Conservation (phyloP, 2,329 filamentous ascomycete species). For the Colletotrichum cordylinicola region DNA sequence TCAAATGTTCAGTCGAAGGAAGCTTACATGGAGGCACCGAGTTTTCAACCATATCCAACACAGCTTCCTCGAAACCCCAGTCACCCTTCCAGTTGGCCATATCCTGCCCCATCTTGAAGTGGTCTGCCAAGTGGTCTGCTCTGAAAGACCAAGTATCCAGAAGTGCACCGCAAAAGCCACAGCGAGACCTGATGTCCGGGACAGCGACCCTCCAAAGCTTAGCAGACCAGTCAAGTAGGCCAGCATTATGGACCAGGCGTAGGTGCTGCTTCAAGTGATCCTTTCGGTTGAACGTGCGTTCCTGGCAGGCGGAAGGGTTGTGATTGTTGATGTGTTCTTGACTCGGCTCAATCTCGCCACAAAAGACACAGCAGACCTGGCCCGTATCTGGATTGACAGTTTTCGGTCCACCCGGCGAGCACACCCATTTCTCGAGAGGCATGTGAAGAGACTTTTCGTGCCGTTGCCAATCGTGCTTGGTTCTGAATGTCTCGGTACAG, state of each 20-base stretch:
- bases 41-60: constrained; percentile 41
- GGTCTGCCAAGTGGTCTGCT: constrained; percentile 41
- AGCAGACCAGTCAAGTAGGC: not conserved
- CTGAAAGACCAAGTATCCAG: constrained; percentile 38
- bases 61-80: constrained; percentile 40
- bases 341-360: constrained; percentile 35
- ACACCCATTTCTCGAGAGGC: constrained; percentile 54
- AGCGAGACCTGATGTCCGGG: constrained; percentile 28
- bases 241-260: not conserved
- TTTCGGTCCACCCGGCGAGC: constrained; percentile 20
- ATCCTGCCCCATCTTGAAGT: constrained; percentile 41
- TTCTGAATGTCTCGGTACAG: constrained; percentile 49
- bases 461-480: constrained; percentile 52
- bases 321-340: constrained; percentile 40
- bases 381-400: constrained; percentile 37
- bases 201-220: not conserved
- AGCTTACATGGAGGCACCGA: constrained; percentile 38
- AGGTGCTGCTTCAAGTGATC: constrained; percentile 50
- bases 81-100: constrained; percentile 47
- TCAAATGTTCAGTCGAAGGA: no score
- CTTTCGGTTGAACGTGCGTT: constrained; percentile 50
- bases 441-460: constrained; percentile 55
- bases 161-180: constrained; percentile 40
- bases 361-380: constrained; percentile 40
- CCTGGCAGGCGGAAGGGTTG: constrained; percentile 50